Evolutionary conservation across 192 early-diverging fungal species (phyloP), one percentile per base, ranked within the genome.

Genomic region (Coemansia umbellata): DNA sequence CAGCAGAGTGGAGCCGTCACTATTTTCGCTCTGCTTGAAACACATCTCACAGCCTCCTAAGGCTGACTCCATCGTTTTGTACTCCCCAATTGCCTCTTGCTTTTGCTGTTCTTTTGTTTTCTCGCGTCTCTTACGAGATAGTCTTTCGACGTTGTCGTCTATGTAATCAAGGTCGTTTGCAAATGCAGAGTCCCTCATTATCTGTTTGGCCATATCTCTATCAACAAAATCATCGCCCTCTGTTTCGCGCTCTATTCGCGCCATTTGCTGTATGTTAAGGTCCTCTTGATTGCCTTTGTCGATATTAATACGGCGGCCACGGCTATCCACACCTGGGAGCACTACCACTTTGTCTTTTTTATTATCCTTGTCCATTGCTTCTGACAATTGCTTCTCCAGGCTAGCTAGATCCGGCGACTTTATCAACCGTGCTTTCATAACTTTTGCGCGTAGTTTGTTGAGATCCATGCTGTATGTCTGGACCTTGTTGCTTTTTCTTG

Each of bases 61-160:
- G 19, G 27, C 53, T 5, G 81, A 79, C 21, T 85, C 85, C 43
- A 92, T 74, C 21, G 78, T 58, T 24, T 87, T 81, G 68, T 88
- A 83, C 53, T 94, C 87, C 8, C 60, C 44, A 28, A 91, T 81
- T 2, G 84, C 87, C 5, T 78, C 78, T 7, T 82, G 66, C 55
- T 81, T 75, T 37, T 87, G 84, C 39, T 87, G 82, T 27, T 87
- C 81, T 36, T 80, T 83, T 15, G 80, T 80, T 51, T 78, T 81
- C 19, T 80, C 78, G 17, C 79, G 66, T 14, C 55, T 80, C 33
- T 71, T 80, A 31, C 78, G 67, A 1, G 88, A 80, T 43, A 96
- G 74, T 14, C 76, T 80, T 58, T 97, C 93, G 0, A 83, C 79
- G 17, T 88, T 82, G 21, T 96, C 96, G 63, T 96, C 94, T 80